A percentile compares a stretch with the other conserved stretches of the same genome.
Evolutionary conservation across 1,284 basidiomycete genomes (phyloP).

Genomic region (Chalciporus piperatoides): DNA sequence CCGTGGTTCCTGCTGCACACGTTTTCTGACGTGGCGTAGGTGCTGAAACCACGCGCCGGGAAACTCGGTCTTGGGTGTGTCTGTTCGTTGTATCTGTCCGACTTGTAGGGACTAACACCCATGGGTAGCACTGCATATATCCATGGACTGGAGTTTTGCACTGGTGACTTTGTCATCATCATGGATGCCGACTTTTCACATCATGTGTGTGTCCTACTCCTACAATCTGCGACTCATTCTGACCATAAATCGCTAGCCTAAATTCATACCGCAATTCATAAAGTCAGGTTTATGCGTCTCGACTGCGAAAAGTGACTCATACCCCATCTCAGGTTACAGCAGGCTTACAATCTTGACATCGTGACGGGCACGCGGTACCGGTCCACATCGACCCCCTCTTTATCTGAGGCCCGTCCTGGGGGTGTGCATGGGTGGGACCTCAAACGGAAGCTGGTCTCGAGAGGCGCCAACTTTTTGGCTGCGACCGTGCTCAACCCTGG

Average conservation of each 20-base stretch:
- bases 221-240: background rate
- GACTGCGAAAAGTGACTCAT: conserved; percentile 7
- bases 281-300: conserved; percentile 41
- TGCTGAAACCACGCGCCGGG: conserved; percentile 80
- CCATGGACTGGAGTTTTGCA: conserved; percentile 83
- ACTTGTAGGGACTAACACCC: conserved; percentile 1
- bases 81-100: background rate
- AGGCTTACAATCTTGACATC: conserved; percentile 79
- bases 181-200: conserved; percentile 98
- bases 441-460: conserved; percentile 79
- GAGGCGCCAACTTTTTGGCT: conserved; percentile 85
- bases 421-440: conserved; percentile 90
- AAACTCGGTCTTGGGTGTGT: conserved; percentile 83
- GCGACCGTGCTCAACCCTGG: conserved; percentile 79
- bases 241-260: conserved; percentile 52
- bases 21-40: conserved; percentile 37
- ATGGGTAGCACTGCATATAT: conserved; percentile 80
- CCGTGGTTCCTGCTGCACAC: background rate
- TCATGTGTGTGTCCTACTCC: conserved; percentile 55
- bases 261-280: conserved; percentile 88
- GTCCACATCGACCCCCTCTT: conserved; percentile 49
- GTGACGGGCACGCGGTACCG: conserved; percentile 91
- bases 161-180: conserved; percentile 93
- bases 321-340: conserved; percentile 55
- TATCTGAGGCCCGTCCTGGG: conserved; percentile 57